These are phyloP conservation scores for Thalia dealbata DNA, from an alignment of 176 grass and related monocot species.

Conservation along the genomic window DNA sequence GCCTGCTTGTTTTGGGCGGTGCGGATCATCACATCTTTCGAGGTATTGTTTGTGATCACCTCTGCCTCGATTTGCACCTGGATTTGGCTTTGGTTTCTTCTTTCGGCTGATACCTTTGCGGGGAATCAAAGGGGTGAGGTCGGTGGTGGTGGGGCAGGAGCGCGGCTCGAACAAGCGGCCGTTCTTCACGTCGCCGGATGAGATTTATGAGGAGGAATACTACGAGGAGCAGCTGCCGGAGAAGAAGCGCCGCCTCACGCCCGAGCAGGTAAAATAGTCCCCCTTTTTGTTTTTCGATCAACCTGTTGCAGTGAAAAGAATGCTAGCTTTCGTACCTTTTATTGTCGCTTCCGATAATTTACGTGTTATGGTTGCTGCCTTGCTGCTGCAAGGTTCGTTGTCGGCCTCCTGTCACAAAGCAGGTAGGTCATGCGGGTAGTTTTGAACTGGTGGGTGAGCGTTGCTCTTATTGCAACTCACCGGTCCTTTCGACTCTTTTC, in stretches of 20 bases:
- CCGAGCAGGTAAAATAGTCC: slow-evolving; percentile 52
- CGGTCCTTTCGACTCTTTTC: not conserved
- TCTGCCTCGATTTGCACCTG: not conserved
- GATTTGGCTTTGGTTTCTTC: not conserved
- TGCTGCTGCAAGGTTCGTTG: too few species aligned
- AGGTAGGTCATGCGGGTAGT: not conserved
- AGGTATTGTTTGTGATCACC: slow-evolving; percentile 21
- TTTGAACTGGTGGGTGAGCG: not conserved
- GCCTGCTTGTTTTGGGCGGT: slow-evolving; percentile 50
- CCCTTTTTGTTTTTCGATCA: not conserved
- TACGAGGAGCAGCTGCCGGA: slow-evolving; percentile 85
- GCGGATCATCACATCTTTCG: slow-evolving; percentile 37
- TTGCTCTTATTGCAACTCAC: not conserved
- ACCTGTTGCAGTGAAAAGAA: too few species aligned
- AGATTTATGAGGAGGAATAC: slow-evolving; percentile 84
- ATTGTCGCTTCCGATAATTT: too few species aligned
- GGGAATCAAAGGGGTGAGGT: not conserved
- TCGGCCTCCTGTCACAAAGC: not conserved
- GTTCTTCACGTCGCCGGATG: slow-evolving; percentile 81
- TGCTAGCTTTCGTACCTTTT: too few species aligned
- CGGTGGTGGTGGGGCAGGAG: slow-evolving; percentile 5
- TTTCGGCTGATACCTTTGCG: too few species aligned
- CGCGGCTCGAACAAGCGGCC: slow-evolving; percentile 30
- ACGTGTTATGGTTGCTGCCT: too few species aligned
- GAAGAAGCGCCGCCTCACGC: slow-evolving; percentile 82